Evolutionary conservation across 2,329 filamentous ascomycete species (phyloP), one percentile per base, ranked within the genome.

Genomic region (Penicillium thymicola): DNA sequence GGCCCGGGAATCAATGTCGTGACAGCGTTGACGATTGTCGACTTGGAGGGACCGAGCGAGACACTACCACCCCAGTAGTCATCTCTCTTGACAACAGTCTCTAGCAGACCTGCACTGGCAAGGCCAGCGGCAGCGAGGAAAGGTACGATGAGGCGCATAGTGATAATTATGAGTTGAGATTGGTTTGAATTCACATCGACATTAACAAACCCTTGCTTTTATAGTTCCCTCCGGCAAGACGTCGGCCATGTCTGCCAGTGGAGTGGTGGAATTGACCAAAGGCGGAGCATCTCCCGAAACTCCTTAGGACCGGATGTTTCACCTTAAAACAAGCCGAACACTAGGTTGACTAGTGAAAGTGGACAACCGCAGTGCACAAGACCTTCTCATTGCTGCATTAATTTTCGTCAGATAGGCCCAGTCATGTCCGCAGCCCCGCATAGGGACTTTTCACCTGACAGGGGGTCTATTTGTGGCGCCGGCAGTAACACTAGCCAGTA

Each of bases 1-100:
- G 63, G 57, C 23, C 76, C 76, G 1, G 75, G 75, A 36, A 75
- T 72, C n/a, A 78, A 57, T 6, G 71, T 76, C 8, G 76, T 78
- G 14, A 74, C 71, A 5, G 75, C 71, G 34, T 72, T 69, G 60
- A 72, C 60, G 53, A 77, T 78, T 42, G 69, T 71, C 6, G 73
- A 75, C 43, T 69, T 75, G 3, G 69, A 63, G 14, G 69, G 72
- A 28, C 74, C 73, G 4, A 76, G 69, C 9, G 72, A 76, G 9
- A 76, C 69, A 23, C 70, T 68, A 16, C 73, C 73, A 32, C 74
- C 75, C 73, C 73, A 76, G 32, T 59, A 67, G 42, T 75, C 74
- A 42, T 75, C 74, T 27, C 65, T 59, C 51, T 67, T 68, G 49
- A 46, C 50, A 9, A 61, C 44, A n/a, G 59, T 56, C 10, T 65